Conservation (phyloP, 345 rosid species). For the Pugionium dolabratum region DNA sequence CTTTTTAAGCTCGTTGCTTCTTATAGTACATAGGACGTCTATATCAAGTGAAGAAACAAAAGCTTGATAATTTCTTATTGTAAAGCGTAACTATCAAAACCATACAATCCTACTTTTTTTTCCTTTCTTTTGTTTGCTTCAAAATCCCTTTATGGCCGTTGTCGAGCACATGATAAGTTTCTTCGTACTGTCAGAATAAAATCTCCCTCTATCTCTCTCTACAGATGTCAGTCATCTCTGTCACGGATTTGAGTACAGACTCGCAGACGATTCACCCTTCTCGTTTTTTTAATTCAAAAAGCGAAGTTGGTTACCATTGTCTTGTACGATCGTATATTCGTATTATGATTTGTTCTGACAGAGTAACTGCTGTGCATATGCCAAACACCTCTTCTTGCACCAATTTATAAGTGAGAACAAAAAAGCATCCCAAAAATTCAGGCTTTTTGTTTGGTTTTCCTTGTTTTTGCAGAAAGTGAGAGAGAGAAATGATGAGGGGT, state of each 20-base stretch:
- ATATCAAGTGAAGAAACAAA: slow-evolving; percentile 22
- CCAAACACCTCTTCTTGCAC: slow-evolving; percentile 22
- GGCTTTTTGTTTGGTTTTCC: slow-evolving; percentile 27
- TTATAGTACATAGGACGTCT: slow-evolving; percentile 6
- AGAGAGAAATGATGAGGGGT: slow-evolving; percentile 49
- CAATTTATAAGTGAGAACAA: slow-evolving; percentile 32
- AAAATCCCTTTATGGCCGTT: slow-evolving; percentile 39
- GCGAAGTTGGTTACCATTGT: slow-evolving; percentile 41
- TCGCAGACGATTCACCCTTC: slow-evolving; percentile 31
- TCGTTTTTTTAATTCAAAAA: slow-evolving; percentile 38
- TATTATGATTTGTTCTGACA: slow-evolving; percentile 36
- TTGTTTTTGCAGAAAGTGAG: slow-evolving; percentile 9
- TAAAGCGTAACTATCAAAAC: slow-evolving; percentile 39
- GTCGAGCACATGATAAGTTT: slow-evolving; percentile 37
- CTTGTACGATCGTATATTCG: slow-evolving; percentile 44
- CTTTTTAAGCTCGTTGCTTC: slow-evolving; percentile 21
- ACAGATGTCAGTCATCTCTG: slow-evolving; percentile 40
- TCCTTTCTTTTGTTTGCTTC: slow-evolving; percentile 15
- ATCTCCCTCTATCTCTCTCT: slow-evolving; percentile 28
- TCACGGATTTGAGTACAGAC: slow-evolving; percentile 36
- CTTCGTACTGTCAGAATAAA: slow-evolving; percentile 40
- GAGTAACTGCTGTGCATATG: slow-evolving; percentile 34
- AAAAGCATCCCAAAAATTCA: slow-evolving; percentile 19
- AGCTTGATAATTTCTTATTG: slow-evolving; percentile 3
- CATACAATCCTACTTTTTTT: slow-evolving; percentile 23